phyloP scores from a whole-genome alignment of 805 yeast species.

The Candida gorgasii region DNA sequence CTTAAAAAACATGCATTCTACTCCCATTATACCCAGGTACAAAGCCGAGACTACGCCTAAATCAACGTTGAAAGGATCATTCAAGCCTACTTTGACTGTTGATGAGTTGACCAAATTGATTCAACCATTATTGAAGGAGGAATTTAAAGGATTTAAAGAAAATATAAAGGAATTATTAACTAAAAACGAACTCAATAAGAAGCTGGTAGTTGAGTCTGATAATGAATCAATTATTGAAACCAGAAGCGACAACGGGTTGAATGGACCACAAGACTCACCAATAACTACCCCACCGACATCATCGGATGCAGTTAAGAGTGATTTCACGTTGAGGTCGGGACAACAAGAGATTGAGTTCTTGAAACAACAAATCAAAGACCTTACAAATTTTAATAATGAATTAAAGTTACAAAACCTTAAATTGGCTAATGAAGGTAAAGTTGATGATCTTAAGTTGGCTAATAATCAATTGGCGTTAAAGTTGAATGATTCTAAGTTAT shows the following conservation, averaged over 20 bases:
- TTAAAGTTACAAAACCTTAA: conserved; percentile 14
- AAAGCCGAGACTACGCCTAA: not conserved
- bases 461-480: conserved; percentile 18
- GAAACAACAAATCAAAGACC: conserved; percentile 11
- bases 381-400: conserved; percentile 5
- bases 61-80: not conserved
- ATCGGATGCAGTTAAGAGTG: conserved; percentile 17
- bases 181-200: not conserved
- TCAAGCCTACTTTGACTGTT: conserved; percentile 10
- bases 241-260: conserved; percentile 3
- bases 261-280: conserved; percentile 20
- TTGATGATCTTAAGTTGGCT: conserved; percentile 11
- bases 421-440: not conserved
- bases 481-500: conserved; percentile 16
- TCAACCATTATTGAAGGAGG: conserved; percentile 20
- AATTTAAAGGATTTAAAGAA: conserved; percentile 19
- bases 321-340: not conserved
- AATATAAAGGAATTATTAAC: conserved; percentile 8
- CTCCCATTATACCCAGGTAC: conserved; percentile 17
- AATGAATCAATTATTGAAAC: conserved; percentile 1
- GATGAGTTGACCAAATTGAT: conserved; percentile 19
- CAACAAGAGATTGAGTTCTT: conserved; percentile 3
- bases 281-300: conserved; percentile 37
- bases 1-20: conserved; percentile 21
- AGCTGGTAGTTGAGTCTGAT: not conserved